Base-by-base conservation (phyloP, 108 stramenopile species). In the Pseudonitzschia delicatissima region DNA sequence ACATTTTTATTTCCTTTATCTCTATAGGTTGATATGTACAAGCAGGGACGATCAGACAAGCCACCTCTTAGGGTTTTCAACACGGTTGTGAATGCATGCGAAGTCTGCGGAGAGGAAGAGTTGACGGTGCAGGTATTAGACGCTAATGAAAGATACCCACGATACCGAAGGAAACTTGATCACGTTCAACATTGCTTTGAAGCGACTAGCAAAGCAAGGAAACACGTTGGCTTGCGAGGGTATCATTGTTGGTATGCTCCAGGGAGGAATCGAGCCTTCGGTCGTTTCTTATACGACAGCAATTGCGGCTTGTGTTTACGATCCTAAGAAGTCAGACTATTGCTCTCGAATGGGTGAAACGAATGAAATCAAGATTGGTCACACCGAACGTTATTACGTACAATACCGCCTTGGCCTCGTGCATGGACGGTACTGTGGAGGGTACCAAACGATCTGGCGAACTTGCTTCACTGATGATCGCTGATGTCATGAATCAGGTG, bases 201-300 rank as follows among this genome's bases (percentile, higher is more conserved):
- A 94, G 75, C 88, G 93, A 52, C 65, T 94, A 45, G 93, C 93
- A 2, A 91, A 92, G 73, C 45, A 57, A 25, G 90, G 90, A 25
- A 91, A 90, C 58, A 35, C 64, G 0, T n/a, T 51, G 18, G 90
- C 76, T 5, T 90, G 88, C 60, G 93, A 94, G 47, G 90, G 90
- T 57, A 87, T 94, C 55, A 87, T 94, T 57, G 74, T 94, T 42
- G 88, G 85, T 47, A 94, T 94, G 93, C 81, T 94, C 35, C 82
- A 90, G 52, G 69, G 71, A 40, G 80, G 77, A 23, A 77, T 94
- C 32, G 90, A 91, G 45, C 93, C 93, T 6, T 87, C 83, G 12
- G 93, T 94, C 17, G 90, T 94, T 0, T 85, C 90, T 3, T 94
- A 94, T 80, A 94, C 93, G 33, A 94, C 93, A 2, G 86, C 88